Percentiles rank a stretch among this genome's conserved stretches.
These are phyloP conservation scores for Cryptomeria japonica DNA, from an alignment of 75 land plant species.

Conservation along the genomic window DNA sequence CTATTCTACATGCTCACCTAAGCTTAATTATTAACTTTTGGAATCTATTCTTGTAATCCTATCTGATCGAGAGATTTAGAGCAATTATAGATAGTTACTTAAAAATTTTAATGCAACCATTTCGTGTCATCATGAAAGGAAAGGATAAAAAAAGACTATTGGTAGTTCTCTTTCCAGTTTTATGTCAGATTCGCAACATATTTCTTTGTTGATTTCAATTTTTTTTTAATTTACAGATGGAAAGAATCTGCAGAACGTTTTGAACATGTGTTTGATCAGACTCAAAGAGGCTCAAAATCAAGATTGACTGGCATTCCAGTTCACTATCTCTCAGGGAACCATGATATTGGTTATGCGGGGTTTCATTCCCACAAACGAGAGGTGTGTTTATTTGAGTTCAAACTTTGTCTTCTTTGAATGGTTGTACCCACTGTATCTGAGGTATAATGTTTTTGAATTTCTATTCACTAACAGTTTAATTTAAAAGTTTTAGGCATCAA, in stretches of 20 bases:
- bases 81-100: not conserved
- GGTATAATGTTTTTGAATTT: not conserved
- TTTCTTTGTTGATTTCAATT: not conserved
- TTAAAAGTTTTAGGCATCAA: not conserved
- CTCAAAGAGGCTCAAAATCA: conserved; percentile 34
- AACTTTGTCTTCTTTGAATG: not conserved
- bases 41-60: not conserved
- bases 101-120: not conserved
- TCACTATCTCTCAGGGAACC: conserved; percentile 78
- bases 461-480: not conserved
- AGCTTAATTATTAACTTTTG: not conserved
- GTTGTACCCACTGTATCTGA: not conserved
- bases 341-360: conserved; percentile 82
- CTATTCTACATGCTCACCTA: not conserved
- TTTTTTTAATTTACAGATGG: conserved; percentile 54
- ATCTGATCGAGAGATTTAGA: not conserved
- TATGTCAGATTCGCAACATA: not conserved
- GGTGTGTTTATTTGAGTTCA: conserved; percentile 37
- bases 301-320: conserved; percentile 26
- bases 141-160: not conserved
- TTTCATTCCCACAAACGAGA: conserved; percentile 43
- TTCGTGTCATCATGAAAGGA: not conserved
- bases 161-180: not conserved
- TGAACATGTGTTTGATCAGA: conserved; percentile 70
- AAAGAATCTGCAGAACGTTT: conserved; percentile 71